Evolutionary conservation across 129 eudicot genomes (phyloP), one percentile per base, ranked within the genome.

Genomic region (Saussurea involucrata): DNA sequence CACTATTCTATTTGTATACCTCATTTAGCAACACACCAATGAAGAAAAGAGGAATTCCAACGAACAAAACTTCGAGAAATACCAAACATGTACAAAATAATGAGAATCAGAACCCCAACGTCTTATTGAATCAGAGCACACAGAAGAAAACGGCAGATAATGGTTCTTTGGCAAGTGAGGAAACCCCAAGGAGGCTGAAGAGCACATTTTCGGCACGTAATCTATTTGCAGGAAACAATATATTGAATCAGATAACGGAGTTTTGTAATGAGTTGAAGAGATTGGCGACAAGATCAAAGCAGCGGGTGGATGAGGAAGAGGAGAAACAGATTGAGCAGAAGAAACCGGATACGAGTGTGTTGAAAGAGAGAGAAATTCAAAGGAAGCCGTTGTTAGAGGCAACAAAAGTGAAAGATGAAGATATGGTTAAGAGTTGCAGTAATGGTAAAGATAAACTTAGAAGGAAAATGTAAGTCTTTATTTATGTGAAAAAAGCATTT

Each of bases 201-300:
- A 83, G 83, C 72, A 86, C 90, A 8, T 32, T 83, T 60, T 91
- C 97, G 2, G 97, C 97, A 0, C 75, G 86, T 21, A 88, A 91
- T 74, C 63, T 91, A 79, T 88, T 88, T 81, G 86, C 87, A 0
- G 93, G 97, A 4, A 81, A 77, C 55, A 93, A 91, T 65, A 25
- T 91, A 42, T 53, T 91, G 29, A 84, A 69, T 68, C 88, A 88
- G 72, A 81, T 91, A 17, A 75, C 93, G 0, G 97, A 88, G 13
- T 91, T 91, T 64, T 88, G 93, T 84, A 86, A 78, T 32, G 97
- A 88, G 60, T 75, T 91, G 84, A 91, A 91, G 86, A 86, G 80
- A 37, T 44, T 91, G 89, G 93, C 93, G 0, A 68, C 68, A 24
- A 82, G 87, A 68, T 76, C 73, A 4, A 80, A 77, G 73, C 86